Evolutionary conservation across 345 rosid genomes (phyloP), one percentile per base, ranked within the genome.

Genomic region (Dipteronia sinensis): DNA sequence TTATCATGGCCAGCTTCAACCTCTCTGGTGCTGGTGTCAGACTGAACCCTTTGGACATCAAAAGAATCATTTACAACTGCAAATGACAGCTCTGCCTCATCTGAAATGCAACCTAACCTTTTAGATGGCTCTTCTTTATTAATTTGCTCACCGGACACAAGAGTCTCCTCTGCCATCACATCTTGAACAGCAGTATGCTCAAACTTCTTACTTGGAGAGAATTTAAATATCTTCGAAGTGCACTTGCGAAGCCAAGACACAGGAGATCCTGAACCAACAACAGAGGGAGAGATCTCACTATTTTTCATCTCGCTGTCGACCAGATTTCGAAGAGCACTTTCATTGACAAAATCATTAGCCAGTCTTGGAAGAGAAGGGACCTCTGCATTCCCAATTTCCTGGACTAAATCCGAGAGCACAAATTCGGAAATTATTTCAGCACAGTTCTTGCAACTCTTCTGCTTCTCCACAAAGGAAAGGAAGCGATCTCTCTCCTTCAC

Each of bases 171-270:
- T 40, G 69, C 73, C 83, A 34, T 34, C 38, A 88, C 74, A 72
- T 85, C 79, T 67, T 75, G 78, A 59, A 80, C 65, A 73, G 80
- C 84, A 86, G 83, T 79, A 42, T 81, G 73, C 71, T 87, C 94
- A 34, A 69, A 12, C 82, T 64, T 86, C 86, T 91, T 92, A 38
- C 83, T 80, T 1, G 99, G 97, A 59, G 99, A 94, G 40, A 94
- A 78, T 53, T 79, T 90, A 10, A 94, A 88, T 75, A 96, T 87
- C 83, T 86, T 93, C 49, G 98, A 89, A 34, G 96, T 93, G 86
- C 98, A 93, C 78, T 89, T 89, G 70, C 88, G 90, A 73, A 96
- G 86, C 97, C 97, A 92, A 58, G 93, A 89, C 69, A 90, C 83
- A n/a, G 96, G 92, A 55, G 92, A 81, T 75, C 77, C 85, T 17